These are phyloP conservation scores for Lanmaoa rubissima DNA, from an alignment of 768 basidiomycete species.

Conservation along the genomic window DNA sequence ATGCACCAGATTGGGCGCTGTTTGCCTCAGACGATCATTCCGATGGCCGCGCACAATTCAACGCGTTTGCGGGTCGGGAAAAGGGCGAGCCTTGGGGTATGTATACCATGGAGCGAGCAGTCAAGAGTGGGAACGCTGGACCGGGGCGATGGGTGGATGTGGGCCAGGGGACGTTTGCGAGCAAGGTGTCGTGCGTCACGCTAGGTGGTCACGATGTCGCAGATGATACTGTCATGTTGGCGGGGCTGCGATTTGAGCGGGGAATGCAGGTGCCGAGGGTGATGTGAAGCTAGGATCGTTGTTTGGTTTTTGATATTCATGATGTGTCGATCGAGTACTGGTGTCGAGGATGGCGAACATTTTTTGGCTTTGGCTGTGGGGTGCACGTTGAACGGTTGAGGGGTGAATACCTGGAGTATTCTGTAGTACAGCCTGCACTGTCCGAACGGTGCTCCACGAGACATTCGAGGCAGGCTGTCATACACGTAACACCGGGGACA, in stretches of 20 bases:
- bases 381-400: too few relatives aligned
- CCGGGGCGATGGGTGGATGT: constrained; percentile 48
- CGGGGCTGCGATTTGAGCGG: constrained; percentile 63
- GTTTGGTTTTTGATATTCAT: not conserved
- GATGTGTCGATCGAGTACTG: constrained; percentile 10
- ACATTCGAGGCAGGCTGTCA: too few relatives aligned
- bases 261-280: constrained; percentile 59
- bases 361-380: not conserved
- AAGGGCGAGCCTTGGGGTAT: constrained; percentile 69
- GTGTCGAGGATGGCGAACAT: not conserved
- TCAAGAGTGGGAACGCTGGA: constrained; percentile 40
- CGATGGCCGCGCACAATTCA: constrained; percentile 67
- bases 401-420: not conserved
- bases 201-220: constrained; percentile 27
- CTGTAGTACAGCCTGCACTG: not conserved
- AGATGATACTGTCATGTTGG: constrained; percentile 58
- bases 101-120: constrained; percentile 58
- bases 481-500: too few relatives aligned
- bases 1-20: constrained; percentile 68
- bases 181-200: constrained; percentile 48
- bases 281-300: constrained; percentile 23
- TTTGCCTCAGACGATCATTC: constrained; percentile 74
- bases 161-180: constrained; percentile 38
- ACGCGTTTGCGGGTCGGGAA: constrained; percentile 53
- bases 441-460: not conserved